A percentile compares a stretch with the other conserved stretches of the same genome.
These are phyloP conservation scores for Chamaecrista fasciculata DNA, from an alignment of 306 rosid genomes.

Conservation along the genomic window DNA sequence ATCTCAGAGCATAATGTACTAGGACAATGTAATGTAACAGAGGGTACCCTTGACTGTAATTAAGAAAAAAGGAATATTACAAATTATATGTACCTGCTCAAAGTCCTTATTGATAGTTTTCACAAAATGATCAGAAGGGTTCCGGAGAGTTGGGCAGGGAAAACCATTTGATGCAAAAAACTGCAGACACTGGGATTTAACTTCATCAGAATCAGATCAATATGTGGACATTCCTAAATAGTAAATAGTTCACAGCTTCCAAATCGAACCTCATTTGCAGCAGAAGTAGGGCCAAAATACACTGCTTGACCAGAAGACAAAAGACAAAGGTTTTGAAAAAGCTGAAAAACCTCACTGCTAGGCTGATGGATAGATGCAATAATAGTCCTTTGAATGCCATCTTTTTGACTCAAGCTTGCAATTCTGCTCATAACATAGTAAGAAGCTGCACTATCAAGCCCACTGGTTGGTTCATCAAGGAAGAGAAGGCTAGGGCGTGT, in stretches of 20 bases:
- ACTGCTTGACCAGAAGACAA: conserved; percentile 44
- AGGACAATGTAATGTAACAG: too few species aligned
- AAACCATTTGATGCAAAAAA: conserved; percentile 51
- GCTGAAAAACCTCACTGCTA: conserved; percentile 45
- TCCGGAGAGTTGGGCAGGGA: conserved; percentile 54
- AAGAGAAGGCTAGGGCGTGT: conserved; percentile 54
- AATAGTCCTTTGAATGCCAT: conserved; percentile 33
- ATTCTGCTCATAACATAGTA: conserved; percentile 56
- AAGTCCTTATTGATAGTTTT: conserved; percentile 57
- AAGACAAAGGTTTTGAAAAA: conserved; percentile 50
- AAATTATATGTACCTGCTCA: conserved; percentile 31
- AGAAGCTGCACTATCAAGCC: conserved; percentile 66
- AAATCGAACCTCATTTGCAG: conserved; percentile 41
- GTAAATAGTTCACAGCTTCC: not conserved
- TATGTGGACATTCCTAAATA: not conserved
- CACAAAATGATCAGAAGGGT: conserved; percentile 56
- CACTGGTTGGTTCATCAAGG: conserved; percentile 67
- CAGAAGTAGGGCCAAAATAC: conserved; percentile 54
- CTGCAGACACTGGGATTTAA: conserved; percentile 15
- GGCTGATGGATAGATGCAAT: conserved; percentile 45
- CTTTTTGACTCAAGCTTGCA: conserved; percentile 26
- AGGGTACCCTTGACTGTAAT: not conserved
- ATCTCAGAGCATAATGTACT: too few species aligned
- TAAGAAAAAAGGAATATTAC: not conserved
- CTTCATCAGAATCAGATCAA: not conserved